A percentile compares a stretch with the other conserved stretches of the same genome.
phyloP scores from a whole-genome alignment of 2,329 filamentous ascomycete genomes.

The Aspergillus felis region DNA sequence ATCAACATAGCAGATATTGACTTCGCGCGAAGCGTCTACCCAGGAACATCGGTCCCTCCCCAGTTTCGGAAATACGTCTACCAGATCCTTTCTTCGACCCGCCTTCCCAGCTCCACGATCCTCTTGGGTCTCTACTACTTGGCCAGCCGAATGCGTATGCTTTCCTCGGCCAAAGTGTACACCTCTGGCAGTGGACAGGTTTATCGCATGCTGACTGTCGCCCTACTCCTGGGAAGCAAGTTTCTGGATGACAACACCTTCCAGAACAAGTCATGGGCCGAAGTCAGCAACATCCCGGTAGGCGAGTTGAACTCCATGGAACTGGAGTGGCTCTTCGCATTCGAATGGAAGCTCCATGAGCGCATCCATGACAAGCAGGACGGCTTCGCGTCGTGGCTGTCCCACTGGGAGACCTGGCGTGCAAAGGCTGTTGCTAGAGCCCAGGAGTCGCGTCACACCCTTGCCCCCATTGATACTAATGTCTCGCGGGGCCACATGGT shows the following conservation, averaged over 20 bases:
- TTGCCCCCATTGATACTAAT: constrained; percentile 64
- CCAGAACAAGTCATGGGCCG: constrained; percentile 94
- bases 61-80: constrained; percentile 89
- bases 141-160: constrained; percentile 73
- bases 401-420: constrained; percentile 64
- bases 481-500: constrained; percentile 51
- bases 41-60: constrained; percentile 59
- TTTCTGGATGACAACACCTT: constrained; percentile 97
- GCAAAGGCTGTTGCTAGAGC: constrained; percentile 46
- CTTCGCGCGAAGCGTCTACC: constrained; percentile 60
- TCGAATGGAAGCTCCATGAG: constrained; percentile 81
- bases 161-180: constrained; percentile 56
- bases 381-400: constrained; percentile 63
- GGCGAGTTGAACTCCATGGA: constrained; percentile 80
- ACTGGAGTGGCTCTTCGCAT: constrained; percentile 79
- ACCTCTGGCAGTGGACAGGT: constrained; percentile 63
- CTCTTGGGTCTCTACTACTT: constrained; percentile 87
- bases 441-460: constrained; percentile 45
- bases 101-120: constrained; percentile 86
- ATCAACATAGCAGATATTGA: constrained; percentile 60
- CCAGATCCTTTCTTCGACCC: constrained; percentile 84
- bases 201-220: constrained; percentile 82
- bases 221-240: constrained; percentile 85
- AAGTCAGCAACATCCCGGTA: constrained; percentile 86
- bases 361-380: constrained; percentile 71